phyloP scores from a whole-genome alignment of 164 flowering plant genomes.

The Sextonia rubra region DNA sequence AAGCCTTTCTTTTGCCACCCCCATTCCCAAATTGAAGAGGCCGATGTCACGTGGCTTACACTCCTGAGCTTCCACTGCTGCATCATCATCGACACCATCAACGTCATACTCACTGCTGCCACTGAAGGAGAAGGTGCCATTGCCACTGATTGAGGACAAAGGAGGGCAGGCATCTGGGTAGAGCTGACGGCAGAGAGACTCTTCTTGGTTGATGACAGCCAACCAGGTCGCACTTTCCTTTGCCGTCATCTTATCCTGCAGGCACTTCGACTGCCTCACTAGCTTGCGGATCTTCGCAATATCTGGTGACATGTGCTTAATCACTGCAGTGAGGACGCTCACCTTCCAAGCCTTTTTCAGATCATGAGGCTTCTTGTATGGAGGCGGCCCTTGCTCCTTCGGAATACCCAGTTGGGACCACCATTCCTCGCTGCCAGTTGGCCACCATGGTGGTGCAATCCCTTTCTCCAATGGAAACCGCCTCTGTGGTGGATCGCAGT shows the following conservation, averaged over 20 bases:
- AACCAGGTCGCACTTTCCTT: constrained; percentile 68
- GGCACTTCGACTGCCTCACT: constrained; percentile 61
- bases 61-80: constrained; percentile 23
- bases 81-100: constrained; percentile 37
- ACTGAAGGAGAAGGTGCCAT: constrained; percentile 24
- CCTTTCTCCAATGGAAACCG: constrained; percentile 66
- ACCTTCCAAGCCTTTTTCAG: constrained; percentile 70
- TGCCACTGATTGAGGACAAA: constrained; percentile 18
- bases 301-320: constrained; percentile 67
- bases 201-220: constrained; percentile 60
- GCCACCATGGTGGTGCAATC: constrained; percentile 79
- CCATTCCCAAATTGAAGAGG: constrained; percentile 24
- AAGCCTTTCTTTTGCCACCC: constrained; percentile 14
- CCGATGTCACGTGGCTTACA: constrained; percentile 26
- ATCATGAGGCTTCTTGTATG: constrained; percentile 76
- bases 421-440: constrained; percentile 66
- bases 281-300: constrained; percentile 63
- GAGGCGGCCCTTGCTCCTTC: constrained; percentile 54
- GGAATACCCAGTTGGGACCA: constrained; percentile 56
- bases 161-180: constrained; percentile 49
- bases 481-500: constrained; percentile 75
- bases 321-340: constrained; percentile 60
- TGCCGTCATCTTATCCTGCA: constrained; percentile 73
- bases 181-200: constrained; percentile 35
- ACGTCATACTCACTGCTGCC: constrained; percentile 41